Percentiles rank a stretch among this genome's conserved stretches.
These are phyloP conservation scores for Backusella australiensis DNA, from an alignment of 192 early-diverging fungal genomes.

Conservation along the genomic window DNA sequence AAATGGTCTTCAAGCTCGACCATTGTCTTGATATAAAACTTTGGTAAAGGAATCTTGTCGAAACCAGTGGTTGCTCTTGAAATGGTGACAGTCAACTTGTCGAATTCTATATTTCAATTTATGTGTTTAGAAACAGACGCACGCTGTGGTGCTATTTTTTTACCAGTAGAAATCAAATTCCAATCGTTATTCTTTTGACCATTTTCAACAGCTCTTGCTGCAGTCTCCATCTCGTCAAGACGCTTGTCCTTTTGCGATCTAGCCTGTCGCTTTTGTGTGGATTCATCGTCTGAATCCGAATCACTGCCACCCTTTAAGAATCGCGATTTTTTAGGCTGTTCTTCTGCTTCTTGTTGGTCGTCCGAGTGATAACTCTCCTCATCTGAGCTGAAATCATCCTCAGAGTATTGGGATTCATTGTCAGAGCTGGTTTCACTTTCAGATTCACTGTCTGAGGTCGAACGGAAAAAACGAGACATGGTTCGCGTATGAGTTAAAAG, in stretches of 20 bases:
- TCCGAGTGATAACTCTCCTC: slow-evolving; percentile 18
- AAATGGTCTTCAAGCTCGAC: slow-evolving; percentile 76
- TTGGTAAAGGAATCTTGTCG: slow-evolving; percentile 47
- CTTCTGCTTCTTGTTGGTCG: slow-evolving; percentile 38
- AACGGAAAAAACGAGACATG: slow-evolving; percentile 89
- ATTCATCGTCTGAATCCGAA: slow-evolving; percentile 53
- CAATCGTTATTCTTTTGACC: slow-evolving; percentile 88
- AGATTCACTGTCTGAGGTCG: slow-evolving; percentile 62
- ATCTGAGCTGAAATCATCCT: slow-evolving; percentile 31
- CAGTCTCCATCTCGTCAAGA: slow-evolving; percentile 72
- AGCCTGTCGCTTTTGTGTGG: slow-evolving; percentile 69
- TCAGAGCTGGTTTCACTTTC: slow-evolving; percentile 53
- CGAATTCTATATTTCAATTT: slow-evolving; percentile 62
- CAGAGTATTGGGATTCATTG: slow-evolving; percentile 57
- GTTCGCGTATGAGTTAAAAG: background rate
- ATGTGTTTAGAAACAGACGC: too few relatives aligned
- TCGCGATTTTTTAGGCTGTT: slow-evolving; percentile 25
- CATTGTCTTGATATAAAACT: slow-evolving; percentile 73
- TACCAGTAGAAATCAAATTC: slow-evolving; percentile 77
- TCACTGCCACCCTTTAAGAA: slow-evolving; percentile 41
- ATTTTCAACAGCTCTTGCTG: slow-evolving; percentile 65
- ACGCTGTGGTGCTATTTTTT: background rate
- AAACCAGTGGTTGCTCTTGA: slow-evolving; percentile 61
- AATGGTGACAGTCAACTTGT: slow-evolving; percentile 71
- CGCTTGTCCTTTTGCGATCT: slow-evolving; percentile 85